Conservation (phyloP, 2,329 filamentous ascomycete species). For the Neophaeococcomyces mojaviensis region DNA sequence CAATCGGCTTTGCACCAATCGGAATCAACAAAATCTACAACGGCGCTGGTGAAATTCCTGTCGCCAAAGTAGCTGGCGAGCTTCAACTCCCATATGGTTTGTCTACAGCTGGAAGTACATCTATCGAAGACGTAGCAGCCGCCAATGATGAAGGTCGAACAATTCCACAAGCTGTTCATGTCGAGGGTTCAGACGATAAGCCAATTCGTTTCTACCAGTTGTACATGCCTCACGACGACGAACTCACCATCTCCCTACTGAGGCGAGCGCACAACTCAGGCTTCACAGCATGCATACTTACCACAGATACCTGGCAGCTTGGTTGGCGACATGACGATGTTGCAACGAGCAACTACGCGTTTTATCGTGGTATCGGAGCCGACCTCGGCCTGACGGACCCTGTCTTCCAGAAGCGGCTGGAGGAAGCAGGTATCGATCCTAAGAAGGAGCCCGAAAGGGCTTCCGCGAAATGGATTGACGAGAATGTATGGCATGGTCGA, state of each 20-base stretch:
- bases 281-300: constrained; percentile 50
- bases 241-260: constrained; percentile 49
- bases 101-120: constrained; percentile 48
- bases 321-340: constrained; percentile 55
- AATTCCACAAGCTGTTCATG: constrained; percentile 15
- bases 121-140: constrained; percentile 51
- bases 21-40: constrained; percentile 62
- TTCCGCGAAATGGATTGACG: constrained; percentile 55
- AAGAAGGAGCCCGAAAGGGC: constrained; percentile 46
- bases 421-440: constrained; percentile 47
- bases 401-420: constrained; percentile 49
- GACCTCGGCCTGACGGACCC: constrained; percentile 54
- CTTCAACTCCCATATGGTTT: constrained; percentile 54
- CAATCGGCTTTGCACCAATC: constrained; percentile 58
- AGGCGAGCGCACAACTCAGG: constrained; percentile 48
- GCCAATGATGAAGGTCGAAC: constrained; percentile 43
- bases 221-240: constrained; percentile 58
- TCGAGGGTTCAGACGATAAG: constrained; percentile 19
- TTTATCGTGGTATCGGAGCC: constrained; percentile 53
- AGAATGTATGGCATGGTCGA: constrained; percentile 54
- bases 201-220: constrained; percentile 53
- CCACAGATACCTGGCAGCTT: constrained; percentile 56
- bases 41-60: constrained; percentile 49
- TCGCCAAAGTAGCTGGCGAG: constrained; percentile 54
- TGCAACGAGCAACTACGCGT: constrained; percentile 52